Conservation (phyloP, 768 basidiomycete genomes). For the Rossbeevera mucosa region DNA sequence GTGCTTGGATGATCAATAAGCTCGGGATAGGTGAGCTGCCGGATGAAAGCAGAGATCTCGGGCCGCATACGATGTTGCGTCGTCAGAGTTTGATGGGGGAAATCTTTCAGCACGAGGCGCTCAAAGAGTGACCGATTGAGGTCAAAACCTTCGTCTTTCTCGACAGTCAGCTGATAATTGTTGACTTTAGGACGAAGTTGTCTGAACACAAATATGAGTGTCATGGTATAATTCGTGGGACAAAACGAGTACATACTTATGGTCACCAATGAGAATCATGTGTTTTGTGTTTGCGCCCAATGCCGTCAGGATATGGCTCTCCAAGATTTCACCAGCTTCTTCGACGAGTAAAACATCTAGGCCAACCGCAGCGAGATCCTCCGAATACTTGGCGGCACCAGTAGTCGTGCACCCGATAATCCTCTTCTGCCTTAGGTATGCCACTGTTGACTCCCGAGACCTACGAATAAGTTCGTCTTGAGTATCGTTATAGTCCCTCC, state of each 20-base stretch:
- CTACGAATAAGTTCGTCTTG: conserved; percentile 35
- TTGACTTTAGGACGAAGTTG: conserved; percentile 74
- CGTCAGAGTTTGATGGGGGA: conserved; percentile 54
- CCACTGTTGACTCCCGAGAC: conserved; percentile 33
- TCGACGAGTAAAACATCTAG: conserved; percentile 61
- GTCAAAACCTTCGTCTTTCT: conserved; percentile 66
- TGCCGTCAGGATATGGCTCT: conserved; percentile 62
- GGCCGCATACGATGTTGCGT: conserved; percentile 73
- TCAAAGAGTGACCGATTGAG: conserved; percentile 69
- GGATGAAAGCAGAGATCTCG: conserved; percentile 63
- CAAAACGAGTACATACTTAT: conserved; percentile 43
- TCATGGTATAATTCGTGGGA: neutral
- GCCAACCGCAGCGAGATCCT: conserved; percentile 41
- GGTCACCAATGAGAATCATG: conserved; percentile 67
- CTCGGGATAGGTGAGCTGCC: conserved; percentile 63
- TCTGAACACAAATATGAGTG: conserved; percentile 30
- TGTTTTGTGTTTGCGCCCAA: conserved; percentile 46
- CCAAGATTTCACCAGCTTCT: conserved; percentile 71
- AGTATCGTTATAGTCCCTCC: conserved; percentile 39
- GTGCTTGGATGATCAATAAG: conserved; percentile 56
- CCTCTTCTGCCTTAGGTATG: conserved; percentile 42
- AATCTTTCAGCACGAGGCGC: conserved; percentile 56
- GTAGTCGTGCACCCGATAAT: conserved; percentile 72
- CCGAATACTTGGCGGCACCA: conserved; percentile 58
- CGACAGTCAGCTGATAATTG: conserved; percentile 57